Evolutionary conservation across 2,329 filamentous ascomycete genomes (phyloP).

Genomic region (Alternaria angustiovoidea): DNA sequence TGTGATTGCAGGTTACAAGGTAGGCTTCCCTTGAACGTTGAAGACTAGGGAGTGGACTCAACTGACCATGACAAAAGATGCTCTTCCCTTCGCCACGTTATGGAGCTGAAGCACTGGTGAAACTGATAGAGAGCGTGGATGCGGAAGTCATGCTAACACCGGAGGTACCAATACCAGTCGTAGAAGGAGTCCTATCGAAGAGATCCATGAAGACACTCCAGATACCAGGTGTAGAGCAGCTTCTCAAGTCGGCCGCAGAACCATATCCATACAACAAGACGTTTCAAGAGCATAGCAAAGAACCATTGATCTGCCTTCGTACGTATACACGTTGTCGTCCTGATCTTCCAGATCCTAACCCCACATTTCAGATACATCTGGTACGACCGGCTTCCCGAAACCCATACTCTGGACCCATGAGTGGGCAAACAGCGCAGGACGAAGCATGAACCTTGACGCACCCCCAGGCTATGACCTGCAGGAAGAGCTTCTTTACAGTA

Average conservation of each 20-base stretch:
- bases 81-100: slow-evolving; percentile 35
- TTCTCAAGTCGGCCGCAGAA: slow-evolving; percentile 18
- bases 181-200: slow-evolving; percentile 18
- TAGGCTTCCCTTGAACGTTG: slow-evolving; percentile 7
- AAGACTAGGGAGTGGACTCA: background rate
- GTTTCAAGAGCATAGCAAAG: slow-evolving; percentile 33
- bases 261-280: slow-evolving; percentile 28
- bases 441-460: slow-evolving; percentile 2
- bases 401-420: slow-evolving; percentile 41
- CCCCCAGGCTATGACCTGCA: slow-evolving; percentile 6
- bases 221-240: slow-evolving; percentile 25
- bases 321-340: background rate
- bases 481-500: background rate
- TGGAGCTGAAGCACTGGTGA: slow-evolving; percentile 24
- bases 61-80: slow-evolving; percentile 12
- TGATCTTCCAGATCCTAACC: background rate
- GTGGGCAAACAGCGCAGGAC: slow-evolving; percentile 15
- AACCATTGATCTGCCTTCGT: slow-evolving; percentile 40
- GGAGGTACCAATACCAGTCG: slow-evolving; percentile 19
- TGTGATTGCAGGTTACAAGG: slow-evolving; percentile 53
- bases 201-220: slow-evolving; percentile 21
- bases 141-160: slow-evolving; percentile 28
- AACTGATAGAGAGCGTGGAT: slow-evolving; percentile 28
- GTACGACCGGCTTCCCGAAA: slow-evolving; percentile 51
- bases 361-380: slow-evolving; percentile 38